Evolutionary conservation across 2,329 filamentous ascomycete genomes (phyloP), one percentile per base, ranked within the genome.

Genomic region (Ceratocystis alfenasii): DNA sequence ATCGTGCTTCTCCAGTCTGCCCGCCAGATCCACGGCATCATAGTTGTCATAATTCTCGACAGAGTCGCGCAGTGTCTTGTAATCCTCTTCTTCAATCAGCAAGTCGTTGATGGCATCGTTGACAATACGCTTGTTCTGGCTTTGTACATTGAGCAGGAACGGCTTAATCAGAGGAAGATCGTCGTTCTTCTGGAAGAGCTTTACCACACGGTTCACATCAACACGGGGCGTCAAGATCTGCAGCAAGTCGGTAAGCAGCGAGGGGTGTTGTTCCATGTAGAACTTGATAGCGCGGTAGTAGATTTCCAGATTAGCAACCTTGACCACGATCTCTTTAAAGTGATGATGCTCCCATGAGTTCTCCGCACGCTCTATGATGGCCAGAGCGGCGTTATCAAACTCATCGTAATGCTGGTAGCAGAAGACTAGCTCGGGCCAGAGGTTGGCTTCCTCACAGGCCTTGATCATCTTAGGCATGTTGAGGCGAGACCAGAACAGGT

Each of bases 11-110:
- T 99, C 95, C 10, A 99, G 82, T 66, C 94, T 89, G 74, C 89
- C 84, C 1, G 94, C 95, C 68, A 99, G 84, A 30, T 95, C 92
- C 60, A 95, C 89, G 2, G 93, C 88, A 75, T 99, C 95, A 74
- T 97, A 99, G 78, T 99, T 99, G 81, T 99, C 94, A 76, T 96
- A 95, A 78, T 96, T 96, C 78, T 96, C 90, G 10, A 96, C 93
- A 1, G 94, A 99, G 77, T 99, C 94, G 64, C 91, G 89, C 33
- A 99, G 83, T 17, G 93, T 96, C 86, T 99, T 97, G 83, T 99
- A 93, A 75, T 99, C 95, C 74, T 99, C 95, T 76, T 99, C 94
- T 76, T 99, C 94, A 68, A 99, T 99, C 71, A 99, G 80, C 60
- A 99, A 79, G 74, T 99, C 94, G 74, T 99, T 96, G 78, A 99